Base-by-base conservation (phyloP, 257 asterid genomes). In the Solanum bukasovii region DNA sequence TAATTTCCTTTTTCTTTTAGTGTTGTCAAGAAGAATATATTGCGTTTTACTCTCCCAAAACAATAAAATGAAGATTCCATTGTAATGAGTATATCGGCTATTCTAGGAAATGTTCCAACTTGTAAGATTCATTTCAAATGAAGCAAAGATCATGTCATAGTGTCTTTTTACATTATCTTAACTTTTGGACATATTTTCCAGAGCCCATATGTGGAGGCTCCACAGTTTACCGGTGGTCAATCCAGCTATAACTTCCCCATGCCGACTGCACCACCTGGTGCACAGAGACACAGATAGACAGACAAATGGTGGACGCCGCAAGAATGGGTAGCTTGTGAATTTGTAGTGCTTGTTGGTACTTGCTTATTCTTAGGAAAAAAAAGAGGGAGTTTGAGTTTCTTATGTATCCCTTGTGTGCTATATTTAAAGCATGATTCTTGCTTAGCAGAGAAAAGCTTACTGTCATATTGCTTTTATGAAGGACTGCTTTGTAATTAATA, bases 181-280 rank as follows among this genome's bases (percentile, higher is more conserved):
- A 73, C 82, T 73, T 61, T 77, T 87, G 6, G 33, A 65, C 81
- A 86, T 68, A 84, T 37, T 71, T 89, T 87, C 8, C 96, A 97
- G 99, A 97, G 95, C 92, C 98, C 98, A 9, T 97, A 97, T 8
- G 98, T 97, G 96, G 99, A 96, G 91, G 93, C 98, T 86, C 98
- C 98, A 59, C 97, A 91, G 73, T 90, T 91, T 27, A 90, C 88
- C 49, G 96, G 95, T 85, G 90, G 90, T 59, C 89, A 90, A 83
- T 89, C 79, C 88, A 91, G 84, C 79, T 90, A 84, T 88, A 91
- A 89, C 89, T 94, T 96, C 74, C 99, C 99, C 56, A 92, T 92
- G 96, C 99, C 98, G 86, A 91, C 96, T 73, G 99, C 98, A 74
- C 99, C 98, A 37, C 98, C 95, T 2, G 99, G 98, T 87, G 96